These are phyloP conservation scores for Tricholoma sp. DNA, from an alignment of 768 basidiomycete genomes.

Conservation along the genomic window DNA sequence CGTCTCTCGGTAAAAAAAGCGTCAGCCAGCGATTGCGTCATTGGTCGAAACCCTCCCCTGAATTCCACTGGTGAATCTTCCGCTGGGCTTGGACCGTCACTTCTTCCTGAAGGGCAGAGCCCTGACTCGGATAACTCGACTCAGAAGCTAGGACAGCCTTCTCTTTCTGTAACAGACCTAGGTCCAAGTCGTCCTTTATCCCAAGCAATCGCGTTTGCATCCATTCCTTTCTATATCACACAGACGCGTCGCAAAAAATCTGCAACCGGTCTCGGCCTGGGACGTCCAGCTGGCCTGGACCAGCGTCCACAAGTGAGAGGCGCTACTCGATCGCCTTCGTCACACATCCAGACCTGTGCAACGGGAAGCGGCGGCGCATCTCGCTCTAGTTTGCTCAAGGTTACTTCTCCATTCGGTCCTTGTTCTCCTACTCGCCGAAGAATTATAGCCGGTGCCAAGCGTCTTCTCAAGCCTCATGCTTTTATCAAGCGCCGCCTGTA, in stretches of 20 bases:
- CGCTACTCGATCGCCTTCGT: not conserved
- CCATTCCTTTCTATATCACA: not conserved
- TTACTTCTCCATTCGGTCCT: not conserved
- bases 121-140: not conserved
- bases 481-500: constrained; percentile 7
- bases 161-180: not conserved
- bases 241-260: constrained; percentile 1
- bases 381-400: not conserved
- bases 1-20: not conserved
- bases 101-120: not conserved
- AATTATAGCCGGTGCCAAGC: constrained; percentile 1
- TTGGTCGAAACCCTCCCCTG: not conserved
- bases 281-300: constrained; percentile 5
- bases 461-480: constrained; percentile 4
- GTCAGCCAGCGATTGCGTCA: not conserved
- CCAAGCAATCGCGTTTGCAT: not conserved
- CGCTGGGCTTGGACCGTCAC: not conserved
- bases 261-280: constrained; percentile 10
- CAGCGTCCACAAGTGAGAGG: not conserved
- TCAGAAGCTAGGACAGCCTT: not conserved
- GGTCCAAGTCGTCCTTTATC: not conserved
- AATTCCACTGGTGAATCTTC: not conserved
- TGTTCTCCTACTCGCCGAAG: not conserved
- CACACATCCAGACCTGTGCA: not conserved
- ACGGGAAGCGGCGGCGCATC: not conserved